phyloP scores from a whole-genome alignment of 257 asterid genomes.

The Coffea canephora region DNA sequence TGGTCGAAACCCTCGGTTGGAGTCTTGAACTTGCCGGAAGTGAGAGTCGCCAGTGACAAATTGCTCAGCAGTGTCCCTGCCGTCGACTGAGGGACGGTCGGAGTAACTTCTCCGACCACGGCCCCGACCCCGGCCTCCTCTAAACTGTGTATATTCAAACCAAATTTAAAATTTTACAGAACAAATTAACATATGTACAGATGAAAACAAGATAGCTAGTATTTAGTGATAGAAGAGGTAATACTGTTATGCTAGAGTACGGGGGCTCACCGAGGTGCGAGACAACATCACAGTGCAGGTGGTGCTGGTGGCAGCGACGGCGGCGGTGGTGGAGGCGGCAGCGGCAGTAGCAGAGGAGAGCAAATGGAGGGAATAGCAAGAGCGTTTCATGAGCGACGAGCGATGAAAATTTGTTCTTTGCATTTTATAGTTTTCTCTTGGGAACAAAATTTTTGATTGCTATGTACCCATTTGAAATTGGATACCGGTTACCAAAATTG shows the following conservation, averaged over 20 bases:
- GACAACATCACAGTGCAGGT: conserved; percentile 45
- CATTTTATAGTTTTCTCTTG: not conserved
- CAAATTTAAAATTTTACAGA: not conserved
- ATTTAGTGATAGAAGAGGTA: not conserved
- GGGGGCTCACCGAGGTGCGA: conserved; percentile 40
- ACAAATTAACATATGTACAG: not conserved
- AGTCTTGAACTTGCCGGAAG: conserved; percentile 45
- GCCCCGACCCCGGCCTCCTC: conserved; percentile 42
- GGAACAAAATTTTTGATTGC: not conserved
- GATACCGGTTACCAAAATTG: too few species aligned
- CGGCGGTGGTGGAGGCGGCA: conserved; percentile 9
- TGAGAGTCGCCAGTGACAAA: conserved; percentile 60
- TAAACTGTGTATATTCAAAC: conserved; percentile 33
- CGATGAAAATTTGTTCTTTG: not conserved
- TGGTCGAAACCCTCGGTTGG: conserved; percentile 53
- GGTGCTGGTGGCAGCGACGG: conserved; percentile 39
- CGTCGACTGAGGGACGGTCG: conserved; percentile 32
- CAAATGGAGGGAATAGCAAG: conserved; percentile 43
- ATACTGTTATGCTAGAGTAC: not conserved
- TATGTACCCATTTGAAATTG: too few species aligned
- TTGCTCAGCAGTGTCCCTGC: conserved; percentile 20
- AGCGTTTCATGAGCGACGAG: conserved; percentile 44
- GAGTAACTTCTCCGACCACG: conserved; percentile 56
- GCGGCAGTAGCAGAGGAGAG: conserved; percentile 44
- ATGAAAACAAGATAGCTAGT: not conserved